Base-by-base conservation (phyloP, 345 rosid genomes). In the Salix exigua region DNA sequence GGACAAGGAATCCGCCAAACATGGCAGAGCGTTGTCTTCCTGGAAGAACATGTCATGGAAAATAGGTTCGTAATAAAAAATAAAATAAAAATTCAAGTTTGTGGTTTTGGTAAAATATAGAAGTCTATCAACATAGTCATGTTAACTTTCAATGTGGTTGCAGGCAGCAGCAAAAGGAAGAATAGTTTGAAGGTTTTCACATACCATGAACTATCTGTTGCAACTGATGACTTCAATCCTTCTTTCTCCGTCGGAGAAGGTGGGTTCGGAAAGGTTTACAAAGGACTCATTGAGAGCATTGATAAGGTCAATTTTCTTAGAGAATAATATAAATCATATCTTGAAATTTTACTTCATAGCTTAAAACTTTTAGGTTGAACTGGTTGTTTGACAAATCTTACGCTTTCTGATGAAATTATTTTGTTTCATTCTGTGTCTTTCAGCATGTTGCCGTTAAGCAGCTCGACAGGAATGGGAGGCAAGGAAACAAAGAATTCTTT, bases 401-500 rank as follows among this genome's bases (percentile, higher is more conserved):
- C 1, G 26, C 42, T 48, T 25, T 46, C n/a, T 9, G 10, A 14
- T 44, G 3, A 44, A 50, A 21, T 31, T 5, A 14, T 9, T 60
- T 69, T 33, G 26, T 21, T 60, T 68, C 44, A 23, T 74, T 23
- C 17, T 31, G 9, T 5, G 18, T n/a, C 13, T 68, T 84, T 68
- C 80, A 91, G 96, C 89, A 68, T 68, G 90, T 89, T 28, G 96
- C 93, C 25, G 83, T 91, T 48, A 91, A 91, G 86, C 82, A 83
- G 61, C 88, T 91, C 26, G 91, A 89, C 75, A 61, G 89, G 48
- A 89, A 80, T 75, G 92, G 96, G 30, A 40, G 71, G 12, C 96
- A 89, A 82, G 93, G 96, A 70, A 89, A 83, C 73, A 84, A 89
- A 82, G 93, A 91, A 84, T 89, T 89, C 84, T 87, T 87, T 51